Conservation (phyloP, 2,329 filamentous ascomycete genomes). For the Trichoderma sp. region DNA sequence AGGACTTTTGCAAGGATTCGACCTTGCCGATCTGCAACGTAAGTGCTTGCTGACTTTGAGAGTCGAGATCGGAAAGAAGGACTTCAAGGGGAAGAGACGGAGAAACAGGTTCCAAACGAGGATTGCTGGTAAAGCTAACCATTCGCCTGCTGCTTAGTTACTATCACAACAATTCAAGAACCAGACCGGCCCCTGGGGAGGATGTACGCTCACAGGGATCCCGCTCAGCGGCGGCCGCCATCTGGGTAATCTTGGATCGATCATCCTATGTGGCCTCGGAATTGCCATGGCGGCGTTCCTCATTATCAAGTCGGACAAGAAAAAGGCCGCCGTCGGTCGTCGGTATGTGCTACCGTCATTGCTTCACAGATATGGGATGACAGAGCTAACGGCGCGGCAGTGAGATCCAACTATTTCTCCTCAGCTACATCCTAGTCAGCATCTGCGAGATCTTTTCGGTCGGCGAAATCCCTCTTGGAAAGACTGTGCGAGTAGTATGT, state of each 20-base stretch:
- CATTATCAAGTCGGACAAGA: conserved; percentile 79
- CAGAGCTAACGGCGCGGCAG: conserved; percentile 50
- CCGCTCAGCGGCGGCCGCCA: conserved; percentile 64
- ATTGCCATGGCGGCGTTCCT: conserved; percentile 69
- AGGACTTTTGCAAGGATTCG: conserved; percentile 84
- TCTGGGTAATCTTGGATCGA: conserved; percentile 89
- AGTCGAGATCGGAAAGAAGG: background rate
- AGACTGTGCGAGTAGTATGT: conserved; percentile 71
- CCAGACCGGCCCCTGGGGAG: conserved; percentile 63
- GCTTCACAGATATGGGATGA: too few relatives aligned
- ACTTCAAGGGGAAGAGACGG: background rate
- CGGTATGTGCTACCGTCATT: conserved; percentile 58
- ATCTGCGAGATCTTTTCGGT: conserved; percentile 98
- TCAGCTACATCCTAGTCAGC: conserved; percentile 81
- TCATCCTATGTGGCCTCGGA: conserved; percentile 77
- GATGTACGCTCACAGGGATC: conserved; percentile 78
- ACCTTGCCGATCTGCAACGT: conserved; percentile 85
- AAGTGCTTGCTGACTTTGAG: conserved; percentile 43
- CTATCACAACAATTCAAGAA: conserved; percentile 57
- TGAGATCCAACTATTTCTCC: conserved; percentile 94
- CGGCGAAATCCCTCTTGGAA: conserved; percentile 78
- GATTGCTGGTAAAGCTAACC: background rate
- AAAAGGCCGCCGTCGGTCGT: conserved; percentile 90
- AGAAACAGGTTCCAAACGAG: background rate
- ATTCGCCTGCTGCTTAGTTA: conserved; percentile 34